A percentile compares a stretch with the other conserved stretches of the same genome.
Conservation (phyloP, 1,139 yeast species). For the Yamadazyma pseudoaaseri region DNA sequence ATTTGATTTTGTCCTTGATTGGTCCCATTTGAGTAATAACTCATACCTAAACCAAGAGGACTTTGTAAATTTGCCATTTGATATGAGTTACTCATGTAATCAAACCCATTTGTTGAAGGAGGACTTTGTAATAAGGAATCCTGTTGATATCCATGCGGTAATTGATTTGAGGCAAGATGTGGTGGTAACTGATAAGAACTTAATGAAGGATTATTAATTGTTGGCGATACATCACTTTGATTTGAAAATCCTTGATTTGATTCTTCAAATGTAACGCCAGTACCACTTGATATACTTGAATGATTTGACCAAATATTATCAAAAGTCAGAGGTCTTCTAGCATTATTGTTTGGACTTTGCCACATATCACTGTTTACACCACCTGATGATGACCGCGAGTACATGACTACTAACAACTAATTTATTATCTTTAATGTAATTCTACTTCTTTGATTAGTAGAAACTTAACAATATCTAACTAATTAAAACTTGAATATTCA, state of each 20-base stretch:
- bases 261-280: slow-evolving; percentile 4
- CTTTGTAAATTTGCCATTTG: neutral
- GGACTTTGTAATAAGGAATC: neutral
- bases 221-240: neutral
- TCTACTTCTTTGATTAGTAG: too few species aligned
- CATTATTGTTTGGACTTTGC: slow-evolving; percentile 2
- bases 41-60: neutral
- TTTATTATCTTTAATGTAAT: too few species aligned
- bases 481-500: too few species aligned
- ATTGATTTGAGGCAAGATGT: too few species aligned
- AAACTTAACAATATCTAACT: too few species aligned
- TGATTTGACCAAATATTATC: slow-evolving; percentile 14
- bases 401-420: too few species aligned
- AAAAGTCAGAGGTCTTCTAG: slow-evolving; percentile 13
- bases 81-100: neutral
- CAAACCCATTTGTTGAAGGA: neutral
- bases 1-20: neutral
- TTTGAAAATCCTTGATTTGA: neutral
- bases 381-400: slow-evolving; percentile 3
- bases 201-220: neutral
- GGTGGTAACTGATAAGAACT: neutral
- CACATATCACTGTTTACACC: slow-evolving; percentile 5
- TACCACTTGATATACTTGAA: slow-evolving; percentile 9
- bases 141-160: neutral
- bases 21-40: neutral